Base-by-base conservation (phyloP, 441 rosid species). In the Iberis amara region DNA sequence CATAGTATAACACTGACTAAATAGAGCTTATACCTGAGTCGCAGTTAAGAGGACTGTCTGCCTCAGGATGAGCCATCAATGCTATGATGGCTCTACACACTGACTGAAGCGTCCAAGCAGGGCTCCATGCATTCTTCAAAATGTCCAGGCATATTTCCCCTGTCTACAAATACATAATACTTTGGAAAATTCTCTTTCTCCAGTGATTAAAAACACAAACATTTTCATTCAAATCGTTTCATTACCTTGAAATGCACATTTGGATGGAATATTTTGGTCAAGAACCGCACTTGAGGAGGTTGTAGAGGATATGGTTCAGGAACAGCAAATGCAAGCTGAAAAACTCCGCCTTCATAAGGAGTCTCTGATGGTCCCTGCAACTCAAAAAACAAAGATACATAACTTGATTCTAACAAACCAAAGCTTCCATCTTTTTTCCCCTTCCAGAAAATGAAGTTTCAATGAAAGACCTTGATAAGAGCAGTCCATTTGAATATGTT, bases 401-500 rank as follows among this genome's bases (percentile, higher is more conserved):
- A 2, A 32, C n/a, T 2, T 9, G 3, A 3, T 33, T 9, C 1
- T 7, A 32, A 24, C 57, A 55, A 54, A 45, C 26, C 47, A 52
- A 55, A 32, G 9, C 46, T 32, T 32, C 3, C 0, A 32, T 8
- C 36, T 32, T 32, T 31, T 8, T 47, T n/a, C 23, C 1, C 21
- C 21, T 18, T 18, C 3, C 21, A 18, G 21, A 18, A 18, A 18
- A 18, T 18, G 21, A 18, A 18, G 0, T 4, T 6, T 2, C 15
- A 23, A 12, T 8, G 28, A n/a, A 21, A 27, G 23, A 85, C 98
- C 96, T 94, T 89, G 68, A 94, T 80, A 40, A 89, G 85, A 11
- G 97, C 95, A 57, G 91, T 86, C 99, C 99, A 94, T 73, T 89
- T 89, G 68, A 94, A 94, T 51, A 94, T 86, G 78, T 94, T 94